A percentile compares a stretch with the other conserved stretches of the same genome.
Evolutionary conservation across 768 basidiomycete genomes (phyloP).

Genomic region (Mrakia hoshinonis): DNA sequence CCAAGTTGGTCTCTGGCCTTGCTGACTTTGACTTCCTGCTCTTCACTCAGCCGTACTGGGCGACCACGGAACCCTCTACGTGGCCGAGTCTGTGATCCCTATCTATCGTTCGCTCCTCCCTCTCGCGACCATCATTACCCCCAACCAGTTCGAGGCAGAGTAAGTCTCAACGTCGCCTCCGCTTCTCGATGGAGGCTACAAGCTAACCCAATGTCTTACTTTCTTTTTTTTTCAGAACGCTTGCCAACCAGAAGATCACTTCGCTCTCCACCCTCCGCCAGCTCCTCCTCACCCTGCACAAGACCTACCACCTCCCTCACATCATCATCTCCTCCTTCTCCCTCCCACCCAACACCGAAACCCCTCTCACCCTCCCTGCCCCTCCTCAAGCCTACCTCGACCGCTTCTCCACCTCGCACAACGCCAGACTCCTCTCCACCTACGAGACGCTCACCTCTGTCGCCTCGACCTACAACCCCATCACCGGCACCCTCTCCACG

Average conservation of each 20-base stretch:
- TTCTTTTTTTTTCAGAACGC: constrained; percentile 48
- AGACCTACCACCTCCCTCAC: constrained; percentile 65
- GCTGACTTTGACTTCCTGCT: background rate
- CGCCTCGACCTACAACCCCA: constrained; percentile 11
- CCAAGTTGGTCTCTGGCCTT: background rate
- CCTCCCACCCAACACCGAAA: constrained; percentile 42
- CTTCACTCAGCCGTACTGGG: constrained; percentile 72
- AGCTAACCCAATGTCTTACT: background rate
- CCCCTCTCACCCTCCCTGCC: constrained; percentile 1
- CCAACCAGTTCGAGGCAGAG: constrained; percentile 98
- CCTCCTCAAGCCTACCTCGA: constrained; percentile 17
- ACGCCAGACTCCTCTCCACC: background rate
- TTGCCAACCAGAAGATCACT: constrained; percentile 65
- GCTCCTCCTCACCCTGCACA: constrained; percentile 67
- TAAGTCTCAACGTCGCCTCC: constrained; percentile 41
- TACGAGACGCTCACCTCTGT: constrained; percentile 23
- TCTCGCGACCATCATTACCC: constrained; percentile 87
- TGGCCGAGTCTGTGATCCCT: constrained; percentile 74
- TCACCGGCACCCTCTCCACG: constrained; percentile 7
- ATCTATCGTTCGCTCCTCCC: constrained; percentile 65
- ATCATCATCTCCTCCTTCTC: constrained; percentile 88
- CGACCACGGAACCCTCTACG: constrained; percentile 80
- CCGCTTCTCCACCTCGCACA: background rate
- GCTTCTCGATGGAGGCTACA: background rate
- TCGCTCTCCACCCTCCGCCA: constrained; percentile 57